Base-by-base conservation (phyloP, 164 flowering plant species). In the Vitis rotundifolia region DNA sequence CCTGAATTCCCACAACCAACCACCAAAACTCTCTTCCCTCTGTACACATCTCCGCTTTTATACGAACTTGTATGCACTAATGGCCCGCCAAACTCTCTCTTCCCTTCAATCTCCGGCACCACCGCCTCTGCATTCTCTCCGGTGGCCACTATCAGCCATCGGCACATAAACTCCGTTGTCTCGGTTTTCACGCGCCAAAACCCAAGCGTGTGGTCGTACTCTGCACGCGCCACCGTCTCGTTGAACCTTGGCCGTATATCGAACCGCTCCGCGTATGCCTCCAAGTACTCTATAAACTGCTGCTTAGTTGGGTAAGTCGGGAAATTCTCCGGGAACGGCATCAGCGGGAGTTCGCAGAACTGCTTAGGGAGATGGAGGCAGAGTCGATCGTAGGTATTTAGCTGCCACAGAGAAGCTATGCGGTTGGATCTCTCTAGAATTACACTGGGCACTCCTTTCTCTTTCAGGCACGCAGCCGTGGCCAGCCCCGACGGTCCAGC, bases 401-500 rank as follows among this genome's bases (percentile, higher is more conserved):
- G 76, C 68, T 88, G 86, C 95, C 95, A 90, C 19, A 90, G 61
- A 1, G 95, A 90, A 2, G 91, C 95, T 74, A 90, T 79, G 73
- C 92, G 88, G 37, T 73, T 75, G 13, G 85, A 79, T 76, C 89
- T 77, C 74, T 90, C 95, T 5, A 90, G 73, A 1, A 90, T 55
- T 10, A 87, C 37, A 16, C 86, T 75, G 0, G 84, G 81, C 1
- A 88, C 78, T 3, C 88, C 87, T 22, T 66, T 74, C 49, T 77
- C 66, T 52, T 81, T 81, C 22, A 90, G 76, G 61, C 92, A 90
- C 0, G 91, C 92, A 0, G 95, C 89, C 1, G 71, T 75, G 1
- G 92, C 91, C 0, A 90, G 82, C 2, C 95, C 95, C 1, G 94
- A 90, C 1, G 94, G 94, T 2, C 94, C 94, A 0, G 94, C 92